Base-by-base conservation (phyloP, 2,329 filamentous ascomycete species). In the Apiospora saccharicola region DNA sequence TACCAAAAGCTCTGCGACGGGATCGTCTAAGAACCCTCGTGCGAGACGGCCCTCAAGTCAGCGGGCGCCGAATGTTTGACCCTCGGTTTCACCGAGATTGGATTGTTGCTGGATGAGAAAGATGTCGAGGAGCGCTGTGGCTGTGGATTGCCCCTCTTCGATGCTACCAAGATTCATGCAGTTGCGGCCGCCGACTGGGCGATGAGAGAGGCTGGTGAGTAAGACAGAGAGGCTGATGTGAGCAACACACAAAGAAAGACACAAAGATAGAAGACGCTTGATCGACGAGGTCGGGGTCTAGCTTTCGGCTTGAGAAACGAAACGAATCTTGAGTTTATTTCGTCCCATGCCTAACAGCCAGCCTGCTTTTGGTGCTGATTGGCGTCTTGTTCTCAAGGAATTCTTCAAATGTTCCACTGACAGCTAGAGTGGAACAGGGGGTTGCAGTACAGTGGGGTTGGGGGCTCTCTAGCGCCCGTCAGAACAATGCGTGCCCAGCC, bases 81-180 rank as follows among this genome's bases (percentile, higher is more conserved):
- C 51, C 70, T 77, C 19, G 76, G 75, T 12, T 77, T 74, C 71
- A 76, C 75, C 14, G 76, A 77, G 68, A 76, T 77, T 68, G 72
- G 71, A 26, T 68, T 77, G 19, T 57, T 73, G 26, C 69, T 76
- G 64, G 22, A 68, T 43, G 37, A 44, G 34, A 57, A 34, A 26
- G 8, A 61, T 7, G 53, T 5, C 10, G 53, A 61, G 53, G 30
- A 61, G 30, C 30, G 53, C 26, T 61, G 53, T 61, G 53, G 53
- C 26, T 61, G 53, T 61, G 53, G 53, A 22, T 37, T 61, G 53
- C 67, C 67, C 41, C n/a, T 68, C 67, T 68, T 68, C 19, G 67
- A 46, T 30, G 46, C 37, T 37, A 49, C 67, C 41, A 26, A 68
- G n/a, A 68, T 68, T 30, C 67, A 68, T 49, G 67, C 67, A 12